Evolutionary conservation across 257 asterid species (phyloP).

Genomic region (Paulownia fortunei): DNA sequence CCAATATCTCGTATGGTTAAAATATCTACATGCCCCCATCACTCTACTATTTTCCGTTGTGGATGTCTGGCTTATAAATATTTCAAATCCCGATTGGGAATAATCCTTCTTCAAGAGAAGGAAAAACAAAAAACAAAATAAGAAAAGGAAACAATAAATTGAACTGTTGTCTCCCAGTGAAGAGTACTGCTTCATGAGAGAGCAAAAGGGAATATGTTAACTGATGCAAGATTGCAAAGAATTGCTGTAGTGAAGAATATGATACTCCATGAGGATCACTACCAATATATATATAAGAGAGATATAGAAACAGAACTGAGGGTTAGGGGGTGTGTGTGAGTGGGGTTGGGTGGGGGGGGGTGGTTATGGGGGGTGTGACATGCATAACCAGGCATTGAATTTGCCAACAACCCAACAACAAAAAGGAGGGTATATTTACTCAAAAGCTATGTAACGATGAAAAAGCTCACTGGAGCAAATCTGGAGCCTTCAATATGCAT

Average conservation of each 20-base stretch:
- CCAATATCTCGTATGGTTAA: slow-evolving; percentile 78
- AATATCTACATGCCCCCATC: slow-evolving; percentile 17
- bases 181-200: slow-evolving; percentile 2
- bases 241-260: slow-evolving; percentile 26
- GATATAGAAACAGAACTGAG: not conserved
- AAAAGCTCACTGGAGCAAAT: slow-evolving; percentile 75
- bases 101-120: not conserved
- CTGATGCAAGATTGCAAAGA: slow-evolving; percentile 1
- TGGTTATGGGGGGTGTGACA: slow-evolving; percentile 23
- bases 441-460: slow-evolving; percentile 67
- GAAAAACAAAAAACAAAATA: not conserved
- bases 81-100: not conserved
- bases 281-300: slow-evolving; percentile 30
- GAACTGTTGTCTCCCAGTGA: slow-evolving; percentile 14
- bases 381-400: slow-evolving; percentile 57
- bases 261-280: slow-evolving; percentile 20
- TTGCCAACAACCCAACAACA: slow-evolving; percentile 67
- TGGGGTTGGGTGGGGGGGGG: not conserved
- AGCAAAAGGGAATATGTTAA: slow-evolving; percentile 28
- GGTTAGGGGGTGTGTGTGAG: not conserved
- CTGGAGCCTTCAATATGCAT: slow-evolving; percentile 77
- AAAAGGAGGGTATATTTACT: slow-evolving; percentile 66
- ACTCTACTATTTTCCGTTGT: slow-evolving; percentile 15
- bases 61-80: not conserved
- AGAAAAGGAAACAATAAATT: not conserved